phyloP scores from a whole-genome alignment of 2,329 filamentous ascomycete species.

The Tympanopsis confertula region DNA sequence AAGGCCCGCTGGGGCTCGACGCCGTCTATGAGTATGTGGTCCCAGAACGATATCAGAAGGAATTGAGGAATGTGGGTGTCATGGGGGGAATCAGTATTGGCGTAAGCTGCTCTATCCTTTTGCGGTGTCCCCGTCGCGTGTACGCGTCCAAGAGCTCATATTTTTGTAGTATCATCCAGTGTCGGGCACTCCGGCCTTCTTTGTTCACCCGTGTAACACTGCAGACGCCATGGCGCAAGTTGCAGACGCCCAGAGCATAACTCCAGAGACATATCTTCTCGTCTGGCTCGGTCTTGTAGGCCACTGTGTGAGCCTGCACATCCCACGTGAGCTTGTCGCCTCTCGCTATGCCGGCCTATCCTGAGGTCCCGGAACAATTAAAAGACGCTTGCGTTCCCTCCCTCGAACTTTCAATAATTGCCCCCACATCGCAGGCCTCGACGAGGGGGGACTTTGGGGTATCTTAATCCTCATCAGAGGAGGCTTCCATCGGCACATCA shows the following conservation, averaged over 20 bases:
- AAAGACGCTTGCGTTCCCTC: conserved; percentile 2
- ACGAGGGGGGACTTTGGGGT: no score
- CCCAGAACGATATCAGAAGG: conserved; percentile 20
- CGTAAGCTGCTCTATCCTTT: conserved; percentile 19
- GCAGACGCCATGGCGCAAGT: conserved; percentile 67
- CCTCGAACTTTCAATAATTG: no score
- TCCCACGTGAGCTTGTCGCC: conserved; percentile 55
- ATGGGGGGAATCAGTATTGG: conserved; percentile 35
- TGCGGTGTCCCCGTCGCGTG: conserved; percentile 11
- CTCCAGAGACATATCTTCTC: conserved; percentile 63
- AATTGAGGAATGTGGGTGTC: conserved; percentile 27
- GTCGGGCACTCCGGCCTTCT: conserved; percentile 68
- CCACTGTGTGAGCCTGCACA: conserved; percentile 64
- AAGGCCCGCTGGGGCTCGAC: conserved; percentile 18
- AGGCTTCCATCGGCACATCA: conserved; percentile 40
- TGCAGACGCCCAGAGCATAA: conserved; percentile 45
- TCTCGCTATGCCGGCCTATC: conserved; percentile 12
- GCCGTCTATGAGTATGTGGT: conserved; percentile 29
- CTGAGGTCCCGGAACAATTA: conserved; percentile 5
- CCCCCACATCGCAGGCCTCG: no score
- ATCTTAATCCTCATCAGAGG: conserved; percentile 41
- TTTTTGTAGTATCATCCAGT: conserved; percentile 65
- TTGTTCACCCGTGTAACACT: conserved; percentile 85
- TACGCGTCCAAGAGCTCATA: conserved; percentile 20
- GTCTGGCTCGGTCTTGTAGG: conserved; percentile 85